A percentile compares a stretch with the other conserved stretches of the same genome.
Evolutionary conservation across 1,139 yeast species (phyloP).

Genomic region (Casaregolazyma lundiana): DNA sequence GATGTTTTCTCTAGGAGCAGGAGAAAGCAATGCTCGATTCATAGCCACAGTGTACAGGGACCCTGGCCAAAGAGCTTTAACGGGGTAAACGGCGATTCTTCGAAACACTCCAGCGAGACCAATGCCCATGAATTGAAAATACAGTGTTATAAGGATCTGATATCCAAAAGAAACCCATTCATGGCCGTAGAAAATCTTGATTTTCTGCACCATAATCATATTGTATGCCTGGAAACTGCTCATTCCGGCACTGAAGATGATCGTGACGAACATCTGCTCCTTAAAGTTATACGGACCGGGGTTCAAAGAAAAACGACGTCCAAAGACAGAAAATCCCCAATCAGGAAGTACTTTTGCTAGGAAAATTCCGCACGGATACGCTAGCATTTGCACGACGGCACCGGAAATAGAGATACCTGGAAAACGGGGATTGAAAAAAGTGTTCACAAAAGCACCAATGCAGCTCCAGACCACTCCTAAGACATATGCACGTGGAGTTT

Average conservation of each 20-base stretch:
- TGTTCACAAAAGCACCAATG: slow-evolving; percentile 53
- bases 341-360: slow-evolving; percentile 41
- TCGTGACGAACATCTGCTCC: slow-evolving; percentile 63
- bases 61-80: slow-evolving; percentile 45
- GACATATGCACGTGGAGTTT: slow-evolving; percentile 54
- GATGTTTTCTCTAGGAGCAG: slow-evolving; percentile 25
- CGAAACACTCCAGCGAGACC: slow-evolving; percentile 52
- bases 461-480: slow-evolving; percentile 54
- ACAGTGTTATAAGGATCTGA: slow-evolving; percentile 46
- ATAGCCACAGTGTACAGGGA: slow-evolving; percentile 39
- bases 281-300: slow-evolving; percentile 66
- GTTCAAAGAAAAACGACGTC: slow-evolving; percentile 42
- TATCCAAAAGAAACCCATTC: slow-evolving; percentile 36
- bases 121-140: slow-evolving; percentile 55
- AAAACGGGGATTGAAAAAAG: slow-evolving; percentile 53
- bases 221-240: slow-evolving; percentile 27
- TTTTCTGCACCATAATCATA: slow-evolving; percentile 30
- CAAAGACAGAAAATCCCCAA: slow-evolving; percentile 42
- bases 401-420: slow-evolving; percentile 47
- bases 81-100: slow-evolving; percentile 49
- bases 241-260: slow-evolving; percentile 34
- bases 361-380: slow-evolving; percentile 52
- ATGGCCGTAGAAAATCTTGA: slow-evolving; percentile 29
- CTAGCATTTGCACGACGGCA: slow-evolving; percentile 51
- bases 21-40: slow-evolving; percentile 38